Conservation (phyloP, 2,329 filamentous ascomycete genomes). For the Aspergillus sp. region DNA sequence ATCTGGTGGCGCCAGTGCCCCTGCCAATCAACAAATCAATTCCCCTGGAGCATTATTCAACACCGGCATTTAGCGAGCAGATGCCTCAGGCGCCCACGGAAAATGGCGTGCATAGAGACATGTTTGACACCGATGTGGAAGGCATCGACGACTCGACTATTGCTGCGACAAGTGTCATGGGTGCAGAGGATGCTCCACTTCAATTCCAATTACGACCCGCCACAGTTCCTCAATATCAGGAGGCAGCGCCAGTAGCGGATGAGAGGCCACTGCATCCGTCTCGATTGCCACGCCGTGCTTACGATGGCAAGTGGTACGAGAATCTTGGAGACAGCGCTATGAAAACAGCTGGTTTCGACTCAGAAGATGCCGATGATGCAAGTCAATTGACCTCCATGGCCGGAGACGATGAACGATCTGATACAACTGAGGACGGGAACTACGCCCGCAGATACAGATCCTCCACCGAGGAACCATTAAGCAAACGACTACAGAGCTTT, state of each 20-base stretch:
- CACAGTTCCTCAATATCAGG: slow-evolving; percentile 23
- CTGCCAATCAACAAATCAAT: slow-evolving; percentile 19
- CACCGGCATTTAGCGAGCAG: slow-evolving; percentile 17
- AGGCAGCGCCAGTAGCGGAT: slow-evolving; percentile 21
- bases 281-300: slow-evolving; percentile 28
- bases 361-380: slow-evolving; percentile 35
- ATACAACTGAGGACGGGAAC: slow-evolving; percentile 33
- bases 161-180: slow-evolving; percentile 42
- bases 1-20: slow-evolving; percentile 25
- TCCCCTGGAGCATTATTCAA: slow-evolving; percentile 21
- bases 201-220: slow-evolving; percentile 24
- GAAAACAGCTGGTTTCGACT: slow-evolving; percentile 41
- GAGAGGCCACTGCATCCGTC: slow-evolving; percentile 24
- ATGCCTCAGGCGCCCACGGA: slow-evolving; percentile 20
- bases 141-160: slow-evolving; percentile 48
- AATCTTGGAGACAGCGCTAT: slow-evolving; percentile 37
- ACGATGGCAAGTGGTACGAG: slow-evolving; percentile 36
- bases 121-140: slow-evolving; percentile 49
- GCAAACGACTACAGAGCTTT: slow-evolving; percentile 42
- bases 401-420: slow-evolving; percentile 34
- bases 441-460: slow-evolving; percentile 29
- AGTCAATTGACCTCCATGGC: slow-evolving; percentile 35
- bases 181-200: slow-evolving; percentile 32
- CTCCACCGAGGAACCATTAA: slow-evolving; percentile 36
- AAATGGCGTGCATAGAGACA: slow-evolving; percentile 30